These are phyloP conservation scores for Amanita muscaria DNA, from an alignment of 768 basidiomycete species.

Conservation along the genomic window DNA sequence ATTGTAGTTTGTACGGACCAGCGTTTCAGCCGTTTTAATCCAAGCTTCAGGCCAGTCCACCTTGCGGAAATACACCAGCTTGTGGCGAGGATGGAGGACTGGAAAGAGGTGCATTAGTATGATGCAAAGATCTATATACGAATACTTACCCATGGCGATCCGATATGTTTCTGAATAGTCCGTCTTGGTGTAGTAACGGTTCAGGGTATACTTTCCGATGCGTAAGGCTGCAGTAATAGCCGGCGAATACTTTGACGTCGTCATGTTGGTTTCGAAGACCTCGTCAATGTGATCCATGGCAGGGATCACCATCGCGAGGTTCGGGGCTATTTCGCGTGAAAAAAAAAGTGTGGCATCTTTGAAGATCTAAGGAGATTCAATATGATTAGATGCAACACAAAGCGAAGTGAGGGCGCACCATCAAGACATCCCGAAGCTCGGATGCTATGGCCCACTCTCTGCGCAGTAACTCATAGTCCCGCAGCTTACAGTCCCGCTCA, in stretches of 20 bases:
- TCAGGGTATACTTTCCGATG: slow-evolving; percentile 21
- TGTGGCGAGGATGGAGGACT: too few relatives aligned
- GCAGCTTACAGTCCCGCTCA: background rate
- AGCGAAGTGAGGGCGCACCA: background rate
- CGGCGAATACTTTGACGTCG: slow-evolving; percentile 5
- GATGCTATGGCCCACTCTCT: background rate
- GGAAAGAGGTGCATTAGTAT: too few relatives aligned
- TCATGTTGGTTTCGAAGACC: slow-evolving; percentile 7
- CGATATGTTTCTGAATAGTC: slow-evolving; percentile 22
- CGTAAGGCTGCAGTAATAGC: slow-evolving; percentile 12
- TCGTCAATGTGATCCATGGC: slow-evolving; percentile 20
- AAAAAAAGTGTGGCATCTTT: slow-evolving; percentile 13
- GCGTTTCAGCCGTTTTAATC: too few relatives aligned
- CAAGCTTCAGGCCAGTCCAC: too few relatives aligned
- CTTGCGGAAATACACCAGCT: too few relatives aligned
- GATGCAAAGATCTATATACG: too few relatives aligned
- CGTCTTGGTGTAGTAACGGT: slow-evolving; percentile 24
- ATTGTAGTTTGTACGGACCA: too few relatives aligned
- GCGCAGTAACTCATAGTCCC: background rate
- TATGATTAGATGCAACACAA: background rate
- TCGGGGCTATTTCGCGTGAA: slow-evolving; percentile 7
- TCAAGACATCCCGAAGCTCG: background rate
- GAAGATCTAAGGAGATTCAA: slow-evolving; percentile 7
- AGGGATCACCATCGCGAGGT: slow-evolving; percentile 12
- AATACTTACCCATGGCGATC: slow-evolving; percentile 26